A percentile compares a stretch with the other conserved stretches of the same genome.
phyloP scores from a whole-genome alignment of 805 yeast genomes.

The Candida ipomoeae region DNA sequence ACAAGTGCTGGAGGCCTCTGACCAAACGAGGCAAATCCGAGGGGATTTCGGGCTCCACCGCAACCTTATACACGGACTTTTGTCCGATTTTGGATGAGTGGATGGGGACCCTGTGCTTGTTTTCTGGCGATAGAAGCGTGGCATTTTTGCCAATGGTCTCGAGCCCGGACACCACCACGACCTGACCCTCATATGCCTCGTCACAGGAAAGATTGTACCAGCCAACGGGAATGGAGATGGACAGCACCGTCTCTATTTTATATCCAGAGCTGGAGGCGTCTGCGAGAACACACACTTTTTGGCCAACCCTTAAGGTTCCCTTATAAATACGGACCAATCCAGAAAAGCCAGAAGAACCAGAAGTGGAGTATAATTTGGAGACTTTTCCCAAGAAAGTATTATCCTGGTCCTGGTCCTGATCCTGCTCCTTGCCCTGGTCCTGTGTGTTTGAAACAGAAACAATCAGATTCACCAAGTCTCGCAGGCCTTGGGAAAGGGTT shows the following conservation, averaged over 20 bases:
- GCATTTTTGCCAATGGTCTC: slow-evolving; percentile 55
- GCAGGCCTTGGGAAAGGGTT: slow-evolving; percentile 47
- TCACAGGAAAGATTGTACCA: slow-evolving; percentile 58
- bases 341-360: background rate
- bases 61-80: slow-evolving; percentile 69
- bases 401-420: no score
- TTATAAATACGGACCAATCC: slow-evolving; percentile 53
- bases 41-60: slow-evolving; percentile 78
- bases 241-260: slow-evolving; percentile 37
- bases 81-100: slow-evolving; percentile 42
- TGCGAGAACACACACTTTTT: slow-evolving; percentile 52
- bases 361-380: slow-evolving; percentile 47
- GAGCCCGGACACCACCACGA: slow-evolving; percentile 65
- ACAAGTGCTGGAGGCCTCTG: slow-evolving; percentile 62
- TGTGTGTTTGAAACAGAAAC: slow-evolving; percentile 11
- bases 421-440: no score
- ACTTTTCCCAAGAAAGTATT: slow-evolving; percentile 21
- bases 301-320: slow-evolving; percentile 53
- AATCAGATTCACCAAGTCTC: slow-evolving; percentile 53
- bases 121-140: slow-evolving; percentile 36
- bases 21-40: slow-evolving; percentile 70
- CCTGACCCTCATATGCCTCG: slow-evolving; percentile 58
- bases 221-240: slow-evolving; percentile 58
- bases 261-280: slow-evolving; percentile 58
- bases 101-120: slow-evolving; percentile 20